Percentiles rank a stretch among this genome's conserved stretches.
Conservation (phyloP, 768 basidiomycete species). For the Rickenella mellea region DNA sequence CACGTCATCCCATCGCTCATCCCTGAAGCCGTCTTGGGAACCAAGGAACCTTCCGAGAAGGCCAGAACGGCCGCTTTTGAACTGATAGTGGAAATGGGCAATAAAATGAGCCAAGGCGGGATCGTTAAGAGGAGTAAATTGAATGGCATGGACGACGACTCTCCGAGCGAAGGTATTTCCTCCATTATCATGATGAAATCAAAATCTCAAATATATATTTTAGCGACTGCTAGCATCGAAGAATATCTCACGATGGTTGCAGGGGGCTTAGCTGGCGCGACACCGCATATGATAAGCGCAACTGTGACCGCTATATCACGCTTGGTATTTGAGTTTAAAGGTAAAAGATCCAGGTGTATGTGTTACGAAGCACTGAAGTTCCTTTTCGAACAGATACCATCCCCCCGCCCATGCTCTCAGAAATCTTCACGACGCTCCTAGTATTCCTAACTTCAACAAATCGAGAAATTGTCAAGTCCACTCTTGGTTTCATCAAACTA, state of each 20-base stretch:
- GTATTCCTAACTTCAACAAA: constrained; percentile 83
- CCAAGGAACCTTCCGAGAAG: constrained; percentile 94
- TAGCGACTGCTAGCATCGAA: constrained; percentile 66
- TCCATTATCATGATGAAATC: constrained; percentile 8
- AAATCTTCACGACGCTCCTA: constrained; percentile 77
- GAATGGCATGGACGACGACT: constrained; percentile 77
- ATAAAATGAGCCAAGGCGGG: constrained; percentile 85
- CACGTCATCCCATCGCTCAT: constrained; percentile 84
- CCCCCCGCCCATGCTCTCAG: constrained; percentile 61
- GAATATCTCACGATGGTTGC: constrained; percentile 97
- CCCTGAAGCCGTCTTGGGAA: constrained; percentile 89
- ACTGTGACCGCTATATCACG: constrained; percentile 91
- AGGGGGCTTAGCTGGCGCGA: constrained; percentile 86
- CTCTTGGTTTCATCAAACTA: constrained; percentile 91
- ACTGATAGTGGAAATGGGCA: constrained; percentile 82
- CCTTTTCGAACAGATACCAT: constrained; percentile 43
- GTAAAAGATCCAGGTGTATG: constrained; percentile 28
- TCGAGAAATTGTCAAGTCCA: constrained; percentile 96
- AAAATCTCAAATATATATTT: constrained; percentile 2
- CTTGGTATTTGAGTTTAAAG: constrained; percentile 92
- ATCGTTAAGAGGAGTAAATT: constrained; percentile 67
- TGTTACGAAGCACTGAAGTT: not conserved
- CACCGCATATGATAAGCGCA: constrained; percentile 97
- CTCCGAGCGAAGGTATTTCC: constrained; percentile 33
- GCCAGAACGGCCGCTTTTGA: constrained; percentile 86